Conservation (phyloP, 352 stramenopile species). For the Globisporangium rhizosaccharum region DNA sequence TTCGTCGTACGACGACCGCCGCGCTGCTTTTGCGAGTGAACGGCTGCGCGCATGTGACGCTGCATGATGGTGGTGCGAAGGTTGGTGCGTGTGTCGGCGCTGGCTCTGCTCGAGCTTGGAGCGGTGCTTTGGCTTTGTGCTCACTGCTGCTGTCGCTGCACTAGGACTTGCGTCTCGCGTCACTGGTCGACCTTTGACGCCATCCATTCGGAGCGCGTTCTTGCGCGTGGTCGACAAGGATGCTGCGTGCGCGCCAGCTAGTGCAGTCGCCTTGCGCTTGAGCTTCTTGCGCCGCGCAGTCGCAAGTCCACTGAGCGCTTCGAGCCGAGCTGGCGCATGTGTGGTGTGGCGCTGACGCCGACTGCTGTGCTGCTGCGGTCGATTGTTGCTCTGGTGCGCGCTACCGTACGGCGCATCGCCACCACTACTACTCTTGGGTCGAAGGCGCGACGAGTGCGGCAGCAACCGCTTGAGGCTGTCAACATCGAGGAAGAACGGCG, state of each 20-base stretch:
- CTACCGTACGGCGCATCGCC: slow-evolving; percentile 6
- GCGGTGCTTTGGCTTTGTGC: slow-evolving; percentile 12
- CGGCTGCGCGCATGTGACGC: not conserved
- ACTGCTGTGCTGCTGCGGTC: not conserved
- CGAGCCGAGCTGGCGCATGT: slow-evolving; percentile 29
- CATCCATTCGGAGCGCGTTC: slow-evolving; percentile 41
- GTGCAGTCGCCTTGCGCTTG: slow-evolving; percentile 4
- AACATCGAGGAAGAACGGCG: slow-evolving; percentile 66
- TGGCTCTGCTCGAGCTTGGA: not conserved
- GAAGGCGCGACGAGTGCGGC: slow-evolving; percentile 19
- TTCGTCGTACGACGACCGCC: slow-evolving; percentile 20
- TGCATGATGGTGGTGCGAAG: slow-evolving; percentile 1
- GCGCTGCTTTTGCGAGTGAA: not conserved
- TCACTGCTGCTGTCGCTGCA: not conserved
- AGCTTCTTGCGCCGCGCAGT: slow-evolving; percentile 7
- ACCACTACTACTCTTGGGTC: slow-evolving; percentile 8
- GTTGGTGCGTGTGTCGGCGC: not conserved
- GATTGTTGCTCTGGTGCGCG: slow-evolving; percentile 10
- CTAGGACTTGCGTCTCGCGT: slow-evolving; percentile 7
- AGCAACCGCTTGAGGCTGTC: slow-evolving; percentile 59
- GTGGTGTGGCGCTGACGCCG: slow-evolving; percentile 9
- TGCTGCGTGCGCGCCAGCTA: slow-evolving; percentile 1
- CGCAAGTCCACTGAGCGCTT: slow-evolving; percentile 26
- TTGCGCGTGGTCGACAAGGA: slow-evolving; percentile 22
- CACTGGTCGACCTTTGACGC: slow-evolving; percentile 23